phyloP scores from a whole-genome alignment of 495 filamentous ascomycete genomes.

The Penicillium bialowiezense region DNA sequence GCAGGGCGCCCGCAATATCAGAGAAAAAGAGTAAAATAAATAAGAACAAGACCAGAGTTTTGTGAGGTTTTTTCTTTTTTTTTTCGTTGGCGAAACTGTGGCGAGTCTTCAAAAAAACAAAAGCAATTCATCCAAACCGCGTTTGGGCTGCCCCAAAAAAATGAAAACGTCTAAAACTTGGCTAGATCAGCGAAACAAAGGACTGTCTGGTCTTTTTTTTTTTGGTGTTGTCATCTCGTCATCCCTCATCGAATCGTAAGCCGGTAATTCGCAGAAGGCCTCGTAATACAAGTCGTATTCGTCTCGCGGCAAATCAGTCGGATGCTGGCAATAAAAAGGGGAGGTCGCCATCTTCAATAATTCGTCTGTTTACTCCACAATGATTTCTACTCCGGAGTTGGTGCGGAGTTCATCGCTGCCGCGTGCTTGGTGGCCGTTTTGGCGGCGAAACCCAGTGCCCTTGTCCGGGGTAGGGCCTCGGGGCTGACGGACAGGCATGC shows the following conservation, averaged over 20 bases:
- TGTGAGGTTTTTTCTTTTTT: too few relatives aligned
- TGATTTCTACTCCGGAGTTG: slow-evolving; percentile 56
- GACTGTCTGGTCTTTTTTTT: slow-evolving; percentile 41
- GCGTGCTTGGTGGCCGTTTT: slow-evolving; percentile 77
- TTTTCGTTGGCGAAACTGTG: slow-evolving; percentile 8
- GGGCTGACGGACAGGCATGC: slow-evolving; percentile 76
- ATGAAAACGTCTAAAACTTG: slow-evolving; percentile 48
- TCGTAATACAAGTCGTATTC: slow-evolving; percentile 50
- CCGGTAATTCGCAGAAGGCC: slow-evolving; percentile 46
- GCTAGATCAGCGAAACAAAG: slow-evolving; percentile 45
- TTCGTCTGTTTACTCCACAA: slow-evolving; percentile 47
- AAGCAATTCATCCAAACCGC: slow-evolving; percentile 31
- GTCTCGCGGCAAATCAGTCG: slow-evolving; percentile 47
- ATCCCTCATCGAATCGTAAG: slow-evolving; percentile 58
- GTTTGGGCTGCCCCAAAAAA: slow-evolving; percentile 49
- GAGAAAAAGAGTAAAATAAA: slow-evolving; percentile 24
- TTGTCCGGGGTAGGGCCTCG: slow-evolving; percentile 77
- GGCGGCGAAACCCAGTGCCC: slow-evolving; percentile 69
- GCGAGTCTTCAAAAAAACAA: slow-evolving; percentile 16
- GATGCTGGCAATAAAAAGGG: slow-evolving; percentile 32
- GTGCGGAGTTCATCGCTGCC: slow-evolving; percentile 74
- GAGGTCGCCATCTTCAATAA: slow-evolving; percentile 29
- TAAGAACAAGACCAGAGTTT: slow-evolving; percentile 18
- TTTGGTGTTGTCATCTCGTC: slow-evolving; percentile 52
- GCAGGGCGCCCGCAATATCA: slow-evolving; percentile 39